Conservation (phyloP, 208 protist genomes). For the Crithidia thermophila region DNA sequence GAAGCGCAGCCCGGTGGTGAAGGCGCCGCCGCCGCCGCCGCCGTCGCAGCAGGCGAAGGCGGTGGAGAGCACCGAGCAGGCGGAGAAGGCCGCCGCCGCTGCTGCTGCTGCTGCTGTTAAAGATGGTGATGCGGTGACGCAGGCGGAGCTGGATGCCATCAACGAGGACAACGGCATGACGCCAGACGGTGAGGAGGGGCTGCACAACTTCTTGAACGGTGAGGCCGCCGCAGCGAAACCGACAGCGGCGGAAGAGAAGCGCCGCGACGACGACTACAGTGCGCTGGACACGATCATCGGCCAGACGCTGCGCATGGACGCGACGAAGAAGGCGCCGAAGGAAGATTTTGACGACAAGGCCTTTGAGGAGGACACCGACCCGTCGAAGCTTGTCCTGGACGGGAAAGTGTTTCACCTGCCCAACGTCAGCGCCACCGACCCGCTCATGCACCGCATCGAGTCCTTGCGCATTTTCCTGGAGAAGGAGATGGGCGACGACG, state of each 20-base stretch:
- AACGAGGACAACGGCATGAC: slow-evolving; percentile 21
- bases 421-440: slow-evolving; percentile 75
- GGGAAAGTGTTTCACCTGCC: slow-evolving; percentile 88
- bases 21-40: background rate
- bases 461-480: slow-evolving; percentile 89
- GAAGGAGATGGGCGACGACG: slow-evolving; percentile 73
- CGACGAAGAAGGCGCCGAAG: slow-evolving; percentile 2
- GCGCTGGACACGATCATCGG: slow-evolving; percentile 75
- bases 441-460: slow-evolving; percentile 92
- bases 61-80: background rate
- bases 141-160: background rate
- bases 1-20: background rate
- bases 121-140: background rate
- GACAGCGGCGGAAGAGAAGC: slow-evolving; percentile 33
- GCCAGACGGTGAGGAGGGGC: slow-evolving; percentile 55
- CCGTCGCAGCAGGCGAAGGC: background rate
- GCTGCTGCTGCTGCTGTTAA: background rate
- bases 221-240: slow-evolving; percentile 47
- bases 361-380: slow-evolving; percentile 45
- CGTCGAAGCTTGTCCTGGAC: slow-evolving; percentile 82
- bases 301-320: slow-evolving; percentile 37
- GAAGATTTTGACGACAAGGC: slow-evolving; percentile 81
- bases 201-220: slow-evolving; percentile 63
- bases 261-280: slow-evolving; percentile 67
- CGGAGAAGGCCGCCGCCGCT: slow-evolving; percentile 3